phyloP scores from a whole-genome alignment of 352 stramenopile species.

The Pythium monospermum region DNA sequence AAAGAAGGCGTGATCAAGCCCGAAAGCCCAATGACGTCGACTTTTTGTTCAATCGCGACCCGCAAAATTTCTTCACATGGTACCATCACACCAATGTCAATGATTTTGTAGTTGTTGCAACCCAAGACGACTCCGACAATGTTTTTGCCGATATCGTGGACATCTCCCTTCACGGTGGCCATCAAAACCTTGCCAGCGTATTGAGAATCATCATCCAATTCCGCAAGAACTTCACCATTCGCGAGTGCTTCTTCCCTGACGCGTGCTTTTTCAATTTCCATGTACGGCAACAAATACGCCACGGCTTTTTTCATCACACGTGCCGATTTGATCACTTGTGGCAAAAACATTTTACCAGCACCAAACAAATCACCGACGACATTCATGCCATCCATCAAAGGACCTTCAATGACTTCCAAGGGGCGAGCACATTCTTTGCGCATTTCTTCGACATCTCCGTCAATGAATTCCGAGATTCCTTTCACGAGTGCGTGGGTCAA shows the following conservation, averaged over 20 bases:
- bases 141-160: conserved; percentile 99
- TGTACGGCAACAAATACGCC: conserved; percentile 96
- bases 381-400: conserved; percentile 98
- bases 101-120: conserved; percentile 98
- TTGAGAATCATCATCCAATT: conserved; percentile 75
- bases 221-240: conserved; percentile 82
- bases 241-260: conserved; percentile 66
- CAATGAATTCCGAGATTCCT: conserved; percentile 95
- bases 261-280: conserved; percentile 95
- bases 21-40: conserved; percentile 96
- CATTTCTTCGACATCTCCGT: conserved; percentile 95
- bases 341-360: conserved; percentile 97
- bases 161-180: conserved; percentile 98
- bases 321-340: conserved; percentile 98
- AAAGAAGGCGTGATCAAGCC: conserved; percentile 97
- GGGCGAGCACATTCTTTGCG: conserved; percentile 61
- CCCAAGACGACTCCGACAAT: conserved; percentile 97
- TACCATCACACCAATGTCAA: conserved; percentile 97
- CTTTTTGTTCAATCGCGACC: conserved; percentile 71
- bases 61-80: conserved; percentile 84
- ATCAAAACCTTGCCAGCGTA: conserved; percentile 94
- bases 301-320: conserved; percentile 99
- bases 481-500: conserved; percentile 96
- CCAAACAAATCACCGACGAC: conserved; percentile 96
- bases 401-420: conserved; percentile 97